Conservation (phyloP, 306 rosid species). For the Castanea sativa region DNA sequence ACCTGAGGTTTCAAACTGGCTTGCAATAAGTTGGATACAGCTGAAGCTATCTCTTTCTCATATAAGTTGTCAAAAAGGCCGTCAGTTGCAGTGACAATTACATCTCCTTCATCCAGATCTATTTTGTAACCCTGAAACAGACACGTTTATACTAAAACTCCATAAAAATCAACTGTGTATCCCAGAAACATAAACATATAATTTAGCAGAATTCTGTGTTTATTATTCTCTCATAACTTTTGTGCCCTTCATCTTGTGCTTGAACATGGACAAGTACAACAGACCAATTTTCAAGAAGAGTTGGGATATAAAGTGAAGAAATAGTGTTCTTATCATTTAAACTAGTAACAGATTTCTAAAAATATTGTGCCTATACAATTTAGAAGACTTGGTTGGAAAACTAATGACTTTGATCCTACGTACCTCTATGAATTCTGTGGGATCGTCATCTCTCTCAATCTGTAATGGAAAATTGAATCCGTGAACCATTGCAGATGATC, state of each 20-base stretch:
- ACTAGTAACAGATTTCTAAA: not conserved
- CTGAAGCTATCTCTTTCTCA: conserved; percentile 64
- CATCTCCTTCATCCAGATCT: conserved; percentile 63
- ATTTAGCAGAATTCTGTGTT: not conserved
- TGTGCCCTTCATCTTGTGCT: not conserved
- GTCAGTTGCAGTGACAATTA: conserved; percentile 64
- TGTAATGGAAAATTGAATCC: conserved; percentile 63
- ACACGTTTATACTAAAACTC: not conserved
- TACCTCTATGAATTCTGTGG: conserved; percentile 59
- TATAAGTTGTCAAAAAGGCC: conserved; percentile 85
- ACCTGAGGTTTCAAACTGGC: conserved; percentile 60
- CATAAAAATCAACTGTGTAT: conserved; percentile 2
- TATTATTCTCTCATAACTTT: not conserved
- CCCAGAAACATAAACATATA: conserved; percentile 8
- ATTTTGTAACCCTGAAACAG: conserved; percentile 48
- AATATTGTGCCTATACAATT: not conserved
- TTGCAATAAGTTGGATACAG: conserved; percentile 44
- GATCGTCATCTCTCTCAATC: conserved; percentile 49
- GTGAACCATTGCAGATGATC: conserved; percentile 57
- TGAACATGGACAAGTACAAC: not conserved
- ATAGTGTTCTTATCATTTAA: not conserved
- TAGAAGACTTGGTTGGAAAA: not conserved
- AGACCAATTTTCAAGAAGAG: not conserved
- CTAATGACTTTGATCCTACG: not conserved
- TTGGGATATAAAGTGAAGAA: not conserved